Base-by-base conservation (phyloP, 2,329 filamentous ascomycete genomes). In the Aspergillus sp. region DNA sequence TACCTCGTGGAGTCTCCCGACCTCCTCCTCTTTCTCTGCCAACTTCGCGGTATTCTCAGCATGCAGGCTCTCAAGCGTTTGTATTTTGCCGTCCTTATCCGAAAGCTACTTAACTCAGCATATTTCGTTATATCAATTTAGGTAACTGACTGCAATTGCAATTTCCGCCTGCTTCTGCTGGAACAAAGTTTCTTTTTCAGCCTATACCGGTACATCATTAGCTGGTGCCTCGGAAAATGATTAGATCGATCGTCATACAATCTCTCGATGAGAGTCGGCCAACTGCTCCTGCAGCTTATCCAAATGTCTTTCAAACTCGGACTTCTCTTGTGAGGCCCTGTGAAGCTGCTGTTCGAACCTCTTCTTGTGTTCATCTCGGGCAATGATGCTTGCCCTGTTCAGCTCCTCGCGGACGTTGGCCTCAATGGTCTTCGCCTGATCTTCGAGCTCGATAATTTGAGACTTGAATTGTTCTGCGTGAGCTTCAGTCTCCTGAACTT, bases 311-410 rank as follows among this genome's bases (percentile, higher is more conserved):
- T 72, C 65, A 11, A 70, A 31, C 1, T 61, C 56, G 11, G 51
- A 9, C 46, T 73, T 77, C 51, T 72, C 70, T 10, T 63, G 64
- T 45, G 65, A 56, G 3, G 73, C 50, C 18, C 57, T 61, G 55
- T 72, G 66, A 9, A 71, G 45, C 46, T 70, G 64, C 56, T 70
- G 69, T 39, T 75, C 71, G n/a, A 70, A 73, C 32, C 56, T 66
- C 12, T 65, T 68, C 50, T 59, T 69, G 49, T 65, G 65, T 49
- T 72, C 65, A 16, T 73, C 69, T 47, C 67, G 69, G 6, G 66
- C 59, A n/a, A 64, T 55, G 16, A 66, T 52, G 54, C 69, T 69
- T 47, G 73, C 75, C 63, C 72, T 66, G 20, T 64, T 67, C 57
- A 74, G 31, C 59, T 75, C 71, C 39, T 73, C 67, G 20, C 69